A percentile compares a stretch with the other conserved stretches of the same genome.
phyloP scores from a whole-genome alignment of 75 land plant genomes.

The Ceratopteris richardii region DNA sequence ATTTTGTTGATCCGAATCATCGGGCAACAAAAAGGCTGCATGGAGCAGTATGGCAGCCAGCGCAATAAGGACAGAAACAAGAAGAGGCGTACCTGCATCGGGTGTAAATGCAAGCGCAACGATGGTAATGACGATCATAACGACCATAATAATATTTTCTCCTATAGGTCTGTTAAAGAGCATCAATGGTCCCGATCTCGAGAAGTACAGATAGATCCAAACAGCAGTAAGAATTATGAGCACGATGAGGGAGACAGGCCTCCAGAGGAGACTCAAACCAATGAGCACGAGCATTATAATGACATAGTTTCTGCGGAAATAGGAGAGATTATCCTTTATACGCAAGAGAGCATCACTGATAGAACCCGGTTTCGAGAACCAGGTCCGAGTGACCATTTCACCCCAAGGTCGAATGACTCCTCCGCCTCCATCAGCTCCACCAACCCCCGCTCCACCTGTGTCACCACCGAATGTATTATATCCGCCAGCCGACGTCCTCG shows the following conservation, averaged over 20 bases:
- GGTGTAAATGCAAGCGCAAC: slow-evolving; percentile 29
- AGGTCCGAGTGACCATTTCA: too few relatives aligned
- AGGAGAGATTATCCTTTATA: slow-evolving; percentile 23
- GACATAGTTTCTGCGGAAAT: slow-evolving; percentile 50
- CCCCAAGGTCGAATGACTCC: too few relatives aligned
- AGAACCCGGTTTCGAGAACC: background rate
- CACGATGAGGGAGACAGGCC: slow-evolving; percentile 56
- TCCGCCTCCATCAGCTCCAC: too few relatives aligned
- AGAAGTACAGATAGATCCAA: slow-evolving; percentile 61
- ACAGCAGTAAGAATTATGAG: slow-evolving; percentile 32
- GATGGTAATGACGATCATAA: slow-evolving; percentile 16
- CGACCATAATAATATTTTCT: slow-evolving; percentile 29
- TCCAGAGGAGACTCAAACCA: slow-evolving; percentile 47
- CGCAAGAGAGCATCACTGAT: slow-evolving; percentile 24
- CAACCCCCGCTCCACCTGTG: too few relatives aligned
- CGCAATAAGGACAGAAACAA: slow-evolving; percentile 38
- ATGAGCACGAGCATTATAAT: slow-evolving; percentile 35
- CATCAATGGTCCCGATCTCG: slow-evolving; percentile 53
- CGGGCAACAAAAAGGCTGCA: slow-evolving; percentile 16
- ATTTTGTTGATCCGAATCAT: too few relatives aligned
- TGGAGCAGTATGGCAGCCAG: slow-evolving; percentile 34
- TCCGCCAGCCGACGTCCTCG: too few relatives aligned
- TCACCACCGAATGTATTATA: too few relatives aligned
- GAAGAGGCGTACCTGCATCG: slow-evolving; percentile 21
- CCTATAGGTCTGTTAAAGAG: slow-evolving; percentile 28